Evolutionary conservation across 2,329 filamentous ascomycete genomes (phyloP).

Genomic region (Penicillium hesseltinei): DNA sequence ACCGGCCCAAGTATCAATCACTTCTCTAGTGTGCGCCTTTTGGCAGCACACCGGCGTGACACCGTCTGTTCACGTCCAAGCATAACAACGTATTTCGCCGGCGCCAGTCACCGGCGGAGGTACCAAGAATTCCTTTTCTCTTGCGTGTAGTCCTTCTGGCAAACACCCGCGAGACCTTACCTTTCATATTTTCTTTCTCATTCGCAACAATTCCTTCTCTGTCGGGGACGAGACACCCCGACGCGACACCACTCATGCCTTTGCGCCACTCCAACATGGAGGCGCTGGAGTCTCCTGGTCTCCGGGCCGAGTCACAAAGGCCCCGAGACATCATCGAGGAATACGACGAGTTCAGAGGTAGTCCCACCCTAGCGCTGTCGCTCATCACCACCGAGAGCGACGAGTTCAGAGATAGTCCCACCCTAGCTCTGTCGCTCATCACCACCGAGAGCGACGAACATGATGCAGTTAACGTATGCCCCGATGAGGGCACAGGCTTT

Average conservation of each 20-base stretch:
- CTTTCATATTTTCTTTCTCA: background rate
- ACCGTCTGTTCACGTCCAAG: background rate
- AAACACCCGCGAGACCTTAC: background rate
- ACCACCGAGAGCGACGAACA: background rate
- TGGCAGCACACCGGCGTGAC: background rate
- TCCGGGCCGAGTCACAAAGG: background rate
- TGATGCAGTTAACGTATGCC: background rate
- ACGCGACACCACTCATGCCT: background rate
- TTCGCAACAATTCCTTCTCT: background rate
- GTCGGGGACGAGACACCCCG: background rate
- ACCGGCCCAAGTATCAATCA: background rate
- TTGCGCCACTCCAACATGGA: background rate
- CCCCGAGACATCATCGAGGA: background rate
- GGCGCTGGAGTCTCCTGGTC: background rate
- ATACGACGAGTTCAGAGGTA: background rate
- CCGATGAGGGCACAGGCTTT: background rate
- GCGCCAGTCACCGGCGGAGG: background rate
- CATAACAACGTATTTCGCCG: background rate
- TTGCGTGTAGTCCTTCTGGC: background rate
- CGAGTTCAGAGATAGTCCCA: too few species aligned
- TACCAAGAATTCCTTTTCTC: background rate
- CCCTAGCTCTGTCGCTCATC: too few species aligned
- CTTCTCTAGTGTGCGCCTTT: background rate
- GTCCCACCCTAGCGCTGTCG: too few species aligned
- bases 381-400: background rate